Evolutionary conservation across 208 protist genomes (phyloP), one percentile per base, ranked within the genome.

Genomic region (Leishmania mexicana): DNA sequence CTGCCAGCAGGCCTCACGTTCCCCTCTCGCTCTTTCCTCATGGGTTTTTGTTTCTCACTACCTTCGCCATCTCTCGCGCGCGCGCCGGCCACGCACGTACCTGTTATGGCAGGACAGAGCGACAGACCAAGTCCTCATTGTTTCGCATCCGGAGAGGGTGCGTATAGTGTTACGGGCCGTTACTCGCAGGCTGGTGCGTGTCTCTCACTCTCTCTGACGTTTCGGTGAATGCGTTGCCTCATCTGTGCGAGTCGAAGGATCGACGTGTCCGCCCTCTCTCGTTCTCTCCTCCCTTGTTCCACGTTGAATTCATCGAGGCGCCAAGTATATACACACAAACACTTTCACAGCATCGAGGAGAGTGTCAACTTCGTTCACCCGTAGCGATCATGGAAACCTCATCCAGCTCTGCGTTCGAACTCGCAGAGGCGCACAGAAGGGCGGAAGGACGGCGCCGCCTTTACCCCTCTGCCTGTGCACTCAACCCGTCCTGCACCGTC

Each of bases 401-500:
- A 58, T 7, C 35, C 35, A 51, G 31, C 35, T 13, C 51, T 38
- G 51, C 51, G 35, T 42, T 38, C 24, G n/a, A 35, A 4, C 1
- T 13, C 5, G 31, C 51, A 31, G 73, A 42, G 51, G 40, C 19
- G 49, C 47, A 76, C 31, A 15, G 31, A 31, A 47, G 7, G 3
- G 17, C 10, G 31, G 51, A 35, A 40, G 53, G 51, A 65, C 75
- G 67, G 57, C 75, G 75, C 11, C 54, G n/a, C 38, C 40, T 78
- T 49, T 65, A 78, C 42, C 81, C 76, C 5, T n/a, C 68, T 11
- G 71, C 72, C 35, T 85, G 70, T 31, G 71, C 76, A 60, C 76
- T 85, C 51, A 85, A 81, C 31, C 76, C 81, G 10, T 73, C 81
- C 40, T 81, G 81, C 81, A 85, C 81, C 6, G 81, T 85, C 31